Base-by-base conservation (phyloP, 1,139 yeast species). In the Suhomyces wounanorum region DNA sequence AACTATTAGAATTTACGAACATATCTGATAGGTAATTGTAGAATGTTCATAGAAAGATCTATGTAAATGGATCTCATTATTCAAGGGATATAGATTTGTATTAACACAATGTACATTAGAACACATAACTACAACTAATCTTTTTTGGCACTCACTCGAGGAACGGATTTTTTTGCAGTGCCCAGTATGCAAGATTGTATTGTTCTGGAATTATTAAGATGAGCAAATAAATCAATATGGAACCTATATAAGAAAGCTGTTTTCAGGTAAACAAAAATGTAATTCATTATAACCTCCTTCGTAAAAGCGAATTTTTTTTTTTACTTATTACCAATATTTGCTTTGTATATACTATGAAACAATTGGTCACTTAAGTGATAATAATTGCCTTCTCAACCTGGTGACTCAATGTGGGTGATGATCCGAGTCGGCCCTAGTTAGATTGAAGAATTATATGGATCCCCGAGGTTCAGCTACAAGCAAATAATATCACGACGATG, bases 1-100 rank as follows among this genome's bases (percentile, higher is more conserved):
- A 53, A 55, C 45, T 55, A 54, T 30, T 54, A 41, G 36, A 41
- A 18, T 40, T 9, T 25, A 31, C 9, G 21, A 42, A 17, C 39
- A 21, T 16, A 8, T 30, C 18, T 33, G 33, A 31, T 16, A 17
- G 21, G 21, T 18, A n/a, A 1, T 21, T 23, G 21, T 25, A 26
- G 43, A 23, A 25, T 40, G 9, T 16, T 30, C 33, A 30, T 30
- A 30, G 33, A 30, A 11, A n/a, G 33, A 30, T 30, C 33, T 13
- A 11, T 11, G 14, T 3, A 30, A 30, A 30, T 11, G 33, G 33
- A 30, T 30, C 33, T n/a, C 7, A 30, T 11, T 30, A 30, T 11
- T 23, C 26, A 37, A 18, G 28, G 40, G 28, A 14, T 18, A 37
- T 37, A 37, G 40, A 37, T 37, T 23, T 37, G 40, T 37, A 37